Conservation (phyloP, 2,329 filamentous ascomycete species). For the Cladosporium halotolerans region DNA sequence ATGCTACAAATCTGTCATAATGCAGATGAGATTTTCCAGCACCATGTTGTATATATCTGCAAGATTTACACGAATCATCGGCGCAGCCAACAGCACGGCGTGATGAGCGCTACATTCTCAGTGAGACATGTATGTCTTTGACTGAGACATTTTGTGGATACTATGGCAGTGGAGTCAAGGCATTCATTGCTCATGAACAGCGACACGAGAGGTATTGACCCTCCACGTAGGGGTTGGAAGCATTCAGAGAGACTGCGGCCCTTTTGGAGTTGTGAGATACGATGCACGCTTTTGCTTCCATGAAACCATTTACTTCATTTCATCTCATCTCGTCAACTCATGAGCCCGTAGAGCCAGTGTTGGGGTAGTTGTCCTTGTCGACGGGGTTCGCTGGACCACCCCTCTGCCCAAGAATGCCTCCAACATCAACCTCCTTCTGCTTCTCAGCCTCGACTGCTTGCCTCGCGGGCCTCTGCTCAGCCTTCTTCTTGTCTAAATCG, state of each 20-base stretch:
- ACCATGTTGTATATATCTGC: too few species aligned
- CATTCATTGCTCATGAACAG: too few species aligned
- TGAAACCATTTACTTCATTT: too few species aligned
- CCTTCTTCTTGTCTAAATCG: slow-evolving; percentile 46
- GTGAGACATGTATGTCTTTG: neutral
- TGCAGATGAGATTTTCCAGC: too few species aligned
- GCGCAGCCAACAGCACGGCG: neutral
- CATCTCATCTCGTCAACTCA: neutral
- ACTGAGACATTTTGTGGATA: neutral
- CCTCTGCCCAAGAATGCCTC: slow-evolving; percentile 39
- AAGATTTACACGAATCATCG: too few species aligned
- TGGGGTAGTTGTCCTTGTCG: slow-evolving; percentile 28
- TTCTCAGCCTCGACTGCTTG: slow-evolving; percentile 37
- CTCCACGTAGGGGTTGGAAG: too few species aligned
- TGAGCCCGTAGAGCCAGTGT: slow-evolving; percentile 9
- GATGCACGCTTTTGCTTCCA: too few species aligned
- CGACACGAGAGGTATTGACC: too few species aligned
- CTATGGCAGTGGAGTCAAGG: too few species aligned
- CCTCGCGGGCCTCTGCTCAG: slow-evolving; percentile 39
- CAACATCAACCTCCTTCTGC: slow-evolving; percentile 32
- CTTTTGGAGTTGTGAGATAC: too few species aligned
- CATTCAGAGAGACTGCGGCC: too few species aligned
- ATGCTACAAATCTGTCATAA: too few species aligned
- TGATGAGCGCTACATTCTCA: neutral
- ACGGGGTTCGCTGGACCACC: slow-evolving; percentile 39